Percentiles rank a stretch among this genome's conserved stretches.
phyloP scores from a whole-genome alignment of 441 rosid species.

The Breynia disticha region DNA sequence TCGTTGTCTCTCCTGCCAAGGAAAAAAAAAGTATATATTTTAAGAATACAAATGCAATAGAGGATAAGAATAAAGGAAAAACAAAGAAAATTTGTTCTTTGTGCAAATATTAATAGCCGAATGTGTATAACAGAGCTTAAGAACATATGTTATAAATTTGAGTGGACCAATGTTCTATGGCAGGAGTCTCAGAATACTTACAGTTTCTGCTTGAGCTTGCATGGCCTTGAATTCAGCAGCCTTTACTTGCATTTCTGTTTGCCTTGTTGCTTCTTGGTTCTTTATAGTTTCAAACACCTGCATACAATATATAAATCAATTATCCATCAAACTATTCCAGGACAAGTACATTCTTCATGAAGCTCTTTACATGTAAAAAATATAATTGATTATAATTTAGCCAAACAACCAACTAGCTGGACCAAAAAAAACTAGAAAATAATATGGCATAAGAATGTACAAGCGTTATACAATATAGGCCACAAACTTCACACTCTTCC shows the following conservation, averaged over 20 bases:
- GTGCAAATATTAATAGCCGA: no score
- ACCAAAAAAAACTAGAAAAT: no score
- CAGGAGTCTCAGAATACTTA: slow-evolving; percentile 18
- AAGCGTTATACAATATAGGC: not conserved
- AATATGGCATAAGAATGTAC: no score
- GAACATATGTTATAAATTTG: no score
- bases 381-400: no score
- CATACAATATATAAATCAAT: not conserved
- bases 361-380: no score
- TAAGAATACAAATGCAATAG: not conserved
- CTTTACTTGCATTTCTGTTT: slow-evolving; percentile 46
- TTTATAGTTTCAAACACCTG: slow-evolving; percentile 72
- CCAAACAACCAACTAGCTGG: no score
- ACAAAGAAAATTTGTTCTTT: no score
- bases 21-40: not conserved
- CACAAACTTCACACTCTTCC: no score
- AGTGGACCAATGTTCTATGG: not conserved
- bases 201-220: slow-evolving; percentile 91
- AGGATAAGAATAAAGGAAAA: slow-evolving; percentile 9
- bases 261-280: slow-evolving; percentile 76
- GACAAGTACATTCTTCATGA: no score
- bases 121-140: no score
- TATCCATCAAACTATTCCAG: not conserved
- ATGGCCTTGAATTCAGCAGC: slow-evolving; percentile 70
- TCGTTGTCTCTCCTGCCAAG: slow-evolving; percentile 78